Conservation (phyloP, 208 protist species). For the Naegleria lovaniensis region DNA sequence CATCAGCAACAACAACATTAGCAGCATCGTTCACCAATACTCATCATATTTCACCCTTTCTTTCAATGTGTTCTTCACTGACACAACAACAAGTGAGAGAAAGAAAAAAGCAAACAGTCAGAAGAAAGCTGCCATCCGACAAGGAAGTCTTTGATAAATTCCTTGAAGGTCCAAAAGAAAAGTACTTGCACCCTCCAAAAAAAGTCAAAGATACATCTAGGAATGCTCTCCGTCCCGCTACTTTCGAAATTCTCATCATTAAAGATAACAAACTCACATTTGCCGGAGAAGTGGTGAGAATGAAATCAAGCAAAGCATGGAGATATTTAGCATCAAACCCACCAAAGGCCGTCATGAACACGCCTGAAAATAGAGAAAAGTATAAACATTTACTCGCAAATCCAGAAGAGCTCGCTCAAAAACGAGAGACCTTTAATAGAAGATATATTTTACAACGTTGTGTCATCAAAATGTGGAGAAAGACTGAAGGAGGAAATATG, state of each 20-base stretch:
- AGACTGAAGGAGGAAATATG: not conserved
- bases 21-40: not conserved
- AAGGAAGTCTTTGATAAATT: not conserved
- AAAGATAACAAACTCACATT: not conserved
- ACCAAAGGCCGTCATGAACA: not conserved
- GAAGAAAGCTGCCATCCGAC: not conserved
- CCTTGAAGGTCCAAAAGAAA: not conserved
- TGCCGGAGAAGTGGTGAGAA: not conserved
- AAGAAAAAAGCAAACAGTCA: not conserved
- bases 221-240: not conserved
- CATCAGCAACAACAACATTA: not conserved
- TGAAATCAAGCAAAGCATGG: not conserved
- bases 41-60: not conserved
- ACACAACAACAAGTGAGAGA: not conserved
- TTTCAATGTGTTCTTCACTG: not conserved
- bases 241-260: not conserved
- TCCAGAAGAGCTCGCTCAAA: not conserved
- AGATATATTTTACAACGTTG: slow-evolving; percentile 4
- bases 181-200: not conserved
- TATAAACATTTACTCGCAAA: not conserved
- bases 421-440: not conserved
- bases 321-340: not conserved
- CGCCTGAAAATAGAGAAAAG: not conserved
- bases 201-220: not conserved
- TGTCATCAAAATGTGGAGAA: not conserved